Base-by-base conservation (phyloP, 2,329 filamentous ascomycete species). In the Alternaria triticina region DNA sequence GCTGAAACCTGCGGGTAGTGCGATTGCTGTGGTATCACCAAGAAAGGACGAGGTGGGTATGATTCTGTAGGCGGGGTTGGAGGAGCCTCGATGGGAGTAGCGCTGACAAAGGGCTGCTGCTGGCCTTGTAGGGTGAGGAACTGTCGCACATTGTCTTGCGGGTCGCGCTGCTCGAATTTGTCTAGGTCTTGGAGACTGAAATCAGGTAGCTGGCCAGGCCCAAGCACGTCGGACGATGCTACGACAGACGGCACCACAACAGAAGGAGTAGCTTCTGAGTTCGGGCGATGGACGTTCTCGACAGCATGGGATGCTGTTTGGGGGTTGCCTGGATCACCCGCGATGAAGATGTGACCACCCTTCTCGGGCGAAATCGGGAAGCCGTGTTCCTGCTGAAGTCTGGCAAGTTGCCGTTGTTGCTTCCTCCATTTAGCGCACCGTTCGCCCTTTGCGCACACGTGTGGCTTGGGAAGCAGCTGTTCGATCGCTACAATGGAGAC, bases 401-500 rank as follows among this genome's bases (percentile, higher is more conserved):
- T 87, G 46, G 91, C 88, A 51, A 97, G 87, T 78, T 92, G 87
- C 33, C 89, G 87, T 79, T 97, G 91, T 75, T 95, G 91, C 77
- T 90, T 93, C 78, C 86, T 88, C 86, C 88, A 97, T 78, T 94
- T 96, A 52, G 88, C 85, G 80, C 94, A 97, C 70, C 91, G 89
- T 79, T 96, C 92, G 49, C 94, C 94, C 79, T 96, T 97, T 49
- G 89, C 88, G 82, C 94, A 97, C 60, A 87, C 86, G 80, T 97
- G 94, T 15, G 90, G 88, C 81, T 93, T 94, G 6, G 94, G 94
- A 58, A 97, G 86, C 57, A 96, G 83, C 79, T 97, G 93, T 81
- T 97, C 94, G 67, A 97, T 97, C 27, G 91, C 94, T 33, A 97
- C 93, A 70, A 97, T 97, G 1, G 93, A 97, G 5, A 96, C 90